phyloP scores from a whole-genome alignment of 2,329 filamentous ascomycete species.

The Alternaria longipes region DNA sequence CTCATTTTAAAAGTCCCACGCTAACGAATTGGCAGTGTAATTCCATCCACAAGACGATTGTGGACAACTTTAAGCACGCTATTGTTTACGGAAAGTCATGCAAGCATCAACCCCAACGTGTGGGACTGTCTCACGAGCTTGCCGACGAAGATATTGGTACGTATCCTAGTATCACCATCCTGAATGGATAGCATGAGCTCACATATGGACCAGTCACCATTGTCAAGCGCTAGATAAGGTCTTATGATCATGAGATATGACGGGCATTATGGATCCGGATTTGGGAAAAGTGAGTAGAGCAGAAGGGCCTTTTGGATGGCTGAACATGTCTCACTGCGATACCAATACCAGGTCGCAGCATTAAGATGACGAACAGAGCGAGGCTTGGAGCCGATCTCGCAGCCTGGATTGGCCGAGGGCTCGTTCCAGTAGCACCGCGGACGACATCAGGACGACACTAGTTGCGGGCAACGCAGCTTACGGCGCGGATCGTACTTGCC shows the following conservation, averaged over 20 bases:
- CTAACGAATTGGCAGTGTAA: conserved; percentile 75
- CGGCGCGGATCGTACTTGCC: conserved; percentile 44
- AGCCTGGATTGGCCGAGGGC: conserved; percentile 45
- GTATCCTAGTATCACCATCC: conserved; percentile 41
- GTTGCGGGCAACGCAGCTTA: conserved; percentile 44
- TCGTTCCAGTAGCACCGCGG: conserved; percentile 44
- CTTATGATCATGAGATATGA: conserved; percentile 30
- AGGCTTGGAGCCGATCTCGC: conserved; percentile 37
- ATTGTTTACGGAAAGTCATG: conserved; percentile 98
- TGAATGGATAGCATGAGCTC: conserved; percentile 31
- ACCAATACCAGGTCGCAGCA: conserved; percentile 39
- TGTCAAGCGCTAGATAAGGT: conserved; percentile 51
- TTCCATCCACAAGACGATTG: conserved; percentile 93
- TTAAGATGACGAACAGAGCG: conserved; percentile 42
- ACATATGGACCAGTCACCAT: conserved; percentile 52
- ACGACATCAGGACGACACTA: conserved; percentile 46
- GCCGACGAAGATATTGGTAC: conserved; percentile 96
- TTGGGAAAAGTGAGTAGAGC: conserved; percentile 37
- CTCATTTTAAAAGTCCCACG: conserved; percentile 26
- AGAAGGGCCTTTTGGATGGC: conserved; percentile 39
- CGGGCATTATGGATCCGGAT: conserved; percentile 28
- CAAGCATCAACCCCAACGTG: conserved; percentile 97
- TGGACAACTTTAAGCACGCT: conserved; percentile 93
- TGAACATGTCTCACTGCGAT: conserved; percentile 44
- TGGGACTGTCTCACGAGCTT: conserved; percentile 89